phyloP scores from a whole-genome alignment of 73 alveolate species.

The Breviolum minutum region DNA sequence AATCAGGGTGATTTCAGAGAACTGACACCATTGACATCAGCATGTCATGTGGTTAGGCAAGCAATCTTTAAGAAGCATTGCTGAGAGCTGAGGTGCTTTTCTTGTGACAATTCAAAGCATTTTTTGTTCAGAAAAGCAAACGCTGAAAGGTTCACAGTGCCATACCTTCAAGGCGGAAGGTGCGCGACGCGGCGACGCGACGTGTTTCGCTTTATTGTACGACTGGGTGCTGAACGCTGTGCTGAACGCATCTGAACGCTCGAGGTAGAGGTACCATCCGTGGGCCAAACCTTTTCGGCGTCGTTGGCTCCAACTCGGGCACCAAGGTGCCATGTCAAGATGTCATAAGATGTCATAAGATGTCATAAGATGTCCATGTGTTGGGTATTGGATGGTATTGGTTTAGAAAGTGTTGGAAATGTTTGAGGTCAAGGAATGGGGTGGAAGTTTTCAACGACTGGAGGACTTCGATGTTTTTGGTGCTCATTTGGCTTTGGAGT shows the following conservation, averaged over 20 bases:
- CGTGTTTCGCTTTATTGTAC: too few species aligned
- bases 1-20: not conserved
- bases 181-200: not conserved
- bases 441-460: slow-evolving; percentile 58
- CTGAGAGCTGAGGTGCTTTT: not conserved
- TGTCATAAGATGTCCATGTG: not conserved
- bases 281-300: slow-evolving; percentile 61
- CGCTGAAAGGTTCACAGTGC: slow-evolving; percentile 49
- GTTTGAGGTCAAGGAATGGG: slow-evolving; percentile 58
- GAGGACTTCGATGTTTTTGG: slow-evolving; percentile 22
- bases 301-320: slow-evolving; percentile 32
- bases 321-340: not conserved
- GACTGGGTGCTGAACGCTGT: too few species aligned
- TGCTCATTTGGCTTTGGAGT: not conserved
- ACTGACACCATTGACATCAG: not conserved
- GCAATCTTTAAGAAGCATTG: slow-evolving; percentile 70
- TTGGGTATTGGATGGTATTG: not conserved
- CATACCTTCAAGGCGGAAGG: slow-evolving; percentile 77
- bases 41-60: not conserved
- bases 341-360: not conserved
- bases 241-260: too few species aligned
- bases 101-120: not conserved
- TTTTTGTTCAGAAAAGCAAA: not conserved
- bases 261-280: slow-evolving; percentile 69
- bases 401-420: not conserved